Conservation (phyloP, 345 rosid genomes). For the Eucalyptus shirleyi region DNA sequence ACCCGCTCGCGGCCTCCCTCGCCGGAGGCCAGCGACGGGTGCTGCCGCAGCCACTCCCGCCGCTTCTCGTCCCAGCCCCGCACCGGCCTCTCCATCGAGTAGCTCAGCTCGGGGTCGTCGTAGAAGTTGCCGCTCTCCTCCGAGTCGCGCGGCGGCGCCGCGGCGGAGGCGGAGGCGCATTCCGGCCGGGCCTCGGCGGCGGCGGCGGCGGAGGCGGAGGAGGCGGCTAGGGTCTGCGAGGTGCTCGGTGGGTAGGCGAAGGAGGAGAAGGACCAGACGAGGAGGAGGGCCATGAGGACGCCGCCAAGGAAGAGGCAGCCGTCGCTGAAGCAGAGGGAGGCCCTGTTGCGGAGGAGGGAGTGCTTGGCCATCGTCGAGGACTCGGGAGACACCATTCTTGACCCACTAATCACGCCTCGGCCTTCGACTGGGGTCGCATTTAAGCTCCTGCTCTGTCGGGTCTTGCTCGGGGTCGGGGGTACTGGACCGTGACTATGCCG, state of each 20-base stretch:
- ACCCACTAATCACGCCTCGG: not conserved
- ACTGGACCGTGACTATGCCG: not conserved
- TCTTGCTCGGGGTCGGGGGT: not conserved
- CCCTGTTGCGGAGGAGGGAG: slow-evolving; percentile 14
- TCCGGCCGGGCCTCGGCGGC: not conserved
- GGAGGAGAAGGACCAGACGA: slow-evolving; percentile 65
- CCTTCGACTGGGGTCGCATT: not conserved
- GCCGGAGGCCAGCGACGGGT: slow-evolving; percentile 54
- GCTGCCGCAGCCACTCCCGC: slow-evolving; percentile 50
- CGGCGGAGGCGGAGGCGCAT: not conserved
- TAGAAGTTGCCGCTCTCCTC: slow-evolving; percentile 35
- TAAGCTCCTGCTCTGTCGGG: not conserved
- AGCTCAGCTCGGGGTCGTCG: slow-evolving; percentile 65
- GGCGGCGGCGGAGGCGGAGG: not conserved
- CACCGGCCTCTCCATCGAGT: slow-evolving; percentile 43
- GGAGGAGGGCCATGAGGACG: slow-evolving; percentile 42
- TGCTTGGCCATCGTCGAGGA: slow-evolving; percentile 35
- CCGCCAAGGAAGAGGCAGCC: slow-evolving; percentile 49
- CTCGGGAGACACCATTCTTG: slow-evolving; percentile 13
- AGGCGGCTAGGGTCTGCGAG: not conserved
- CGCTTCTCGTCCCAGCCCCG: slow-evolving; percentile 79
- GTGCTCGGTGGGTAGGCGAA: slow-evolving; percentile 9
- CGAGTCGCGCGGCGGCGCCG: slow-evolving; percentile 29
- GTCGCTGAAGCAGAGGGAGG: slow-evolving; percentile 21
- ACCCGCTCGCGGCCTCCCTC: slow-evolving; percentile 35